phyloP scores from a whole-genome alignment of 345 rosid species.

The Eucalyptus pauciflora region DNA sequence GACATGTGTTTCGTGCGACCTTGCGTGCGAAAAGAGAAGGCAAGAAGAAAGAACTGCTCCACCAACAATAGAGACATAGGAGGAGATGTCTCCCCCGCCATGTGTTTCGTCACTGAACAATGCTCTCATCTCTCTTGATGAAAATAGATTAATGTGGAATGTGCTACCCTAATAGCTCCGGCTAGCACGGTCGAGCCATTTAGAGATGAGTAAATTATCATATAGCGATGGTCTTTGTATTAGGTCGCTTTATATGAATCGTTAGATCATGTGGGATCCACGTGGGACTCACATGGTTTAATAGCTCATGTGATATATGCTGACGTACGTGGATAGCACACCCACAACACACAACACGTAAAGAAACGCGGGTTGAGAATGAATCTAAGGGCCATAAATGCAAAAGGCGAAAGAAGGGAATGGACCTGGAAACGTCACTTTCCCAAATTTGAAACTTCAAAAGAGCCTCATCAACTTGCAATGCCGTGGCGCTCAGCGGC shows the following conservation, averaged over 20 bases:
- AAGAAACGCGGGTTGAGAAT: not conserved
- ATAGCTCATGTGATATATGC: not conserved
- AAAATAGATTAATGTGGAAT: not conserved
- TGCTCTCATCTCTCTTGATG: not conserved
- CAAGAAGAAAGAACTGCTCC: not conserved
- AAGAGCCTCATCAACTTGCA: not conserved
- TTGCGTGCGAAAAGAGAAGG: not conserved
- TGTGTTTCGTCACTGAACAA: not conserved
- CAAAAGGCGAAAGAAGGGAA: not conserved
- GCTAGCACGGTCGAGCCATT: accelerated
- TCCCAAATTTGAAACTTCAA: not conserved
- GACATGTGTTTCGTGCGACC: not conserved
- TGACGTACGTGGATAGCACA: accelerated
- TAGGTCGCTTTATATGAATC: not conserved
- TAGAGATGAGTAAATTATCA: not conserved
- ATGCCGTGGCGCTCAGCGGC: not conserved
- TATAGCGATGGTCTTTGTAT: accelerated
- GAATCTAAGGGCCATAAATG: not conserved
- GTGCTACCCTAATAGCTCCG: not conserved
- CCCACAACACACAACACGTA: accelerated
- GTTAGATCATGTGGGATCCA: not conserved
- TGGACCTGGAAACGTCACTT: not conserved
- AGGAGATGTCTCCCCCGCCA: not conserved
- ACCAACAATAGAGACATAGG: not conserved
- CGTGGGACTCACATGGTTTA: not conserved